Evolutionary conservation across 1,284 basidiomycete genomes (phyloP).

Genomic region (Ustilago hordei): DNA sequence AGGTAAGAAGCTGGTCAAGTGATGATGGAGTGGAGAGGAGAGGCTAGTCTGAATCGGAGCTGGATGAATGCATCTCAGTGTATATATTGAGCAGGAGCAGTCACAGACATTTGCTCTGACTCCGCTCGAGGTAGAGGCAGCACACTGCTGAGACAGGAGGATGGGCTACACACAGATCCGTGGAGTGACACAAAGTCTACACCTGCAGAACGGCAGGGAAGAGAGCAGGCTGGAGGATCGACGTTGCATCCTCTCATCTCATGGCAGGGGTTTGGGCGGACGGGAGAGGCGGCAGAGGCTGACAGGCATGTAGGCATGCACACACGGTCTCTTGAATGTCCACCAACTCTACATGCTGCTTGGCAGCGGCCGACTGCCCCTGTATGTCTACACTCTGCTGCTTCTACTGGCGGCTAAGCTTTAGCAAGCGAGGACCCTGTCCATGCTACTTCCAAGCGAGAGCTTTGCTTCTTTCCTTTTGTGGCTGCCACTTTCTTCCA

Average conservation of each 20-base stretch:
- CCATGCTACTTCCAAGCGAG: slow-evolving; percentile 5
- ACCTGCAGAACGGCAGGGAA: neutral
- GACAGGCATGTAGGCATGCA: neutral
- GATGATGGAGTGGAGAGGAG: slow-evolving; percentile 9
- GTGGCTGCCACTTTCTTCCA: slow-evolving; percentile 1
- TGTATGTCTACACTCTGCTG: neutral
- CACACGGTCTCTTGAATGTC: neutral
- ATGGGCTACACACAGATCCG: neutral
- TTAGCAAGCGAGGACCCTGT: neutral
- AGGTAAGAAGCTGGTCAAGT: neutral
- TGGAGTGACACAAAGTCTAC: slow-evolving; percentile 2
- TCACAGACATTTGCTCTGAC: neutral
- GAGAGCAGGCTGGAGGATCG: neutral
- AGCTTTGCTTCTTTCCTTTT: slow-evolving; percentile 2
- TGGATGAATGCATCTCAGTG: slow-evolving; percentile 11
- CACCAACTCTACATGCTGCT: slow-evolving; percentile 3
- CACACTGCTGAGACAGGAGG: neutral
- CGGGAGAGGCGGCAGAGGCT: neutral
- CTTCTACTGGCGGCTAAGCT: neutral
- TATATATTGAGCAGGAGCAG: slow-evolving; percentile 13
- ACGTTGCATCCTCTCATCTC: slow-evolving; percentile 9
- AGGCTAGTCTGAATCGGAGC: slow-evolving; percentile 5
- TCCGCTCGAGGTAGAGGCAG: neutral
- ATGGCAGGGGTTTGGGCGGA: neutral
- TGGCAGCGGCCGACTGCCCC: slow-evolving; percentile 1